A percentile compares a stretch with the other conserved stretches of the same genome.
These are phyloP conservation scores for Hygrocybe punicea DNA, from an alignment of 768 basidiomycete genomes.

Conservation along the genomic window DNA sequence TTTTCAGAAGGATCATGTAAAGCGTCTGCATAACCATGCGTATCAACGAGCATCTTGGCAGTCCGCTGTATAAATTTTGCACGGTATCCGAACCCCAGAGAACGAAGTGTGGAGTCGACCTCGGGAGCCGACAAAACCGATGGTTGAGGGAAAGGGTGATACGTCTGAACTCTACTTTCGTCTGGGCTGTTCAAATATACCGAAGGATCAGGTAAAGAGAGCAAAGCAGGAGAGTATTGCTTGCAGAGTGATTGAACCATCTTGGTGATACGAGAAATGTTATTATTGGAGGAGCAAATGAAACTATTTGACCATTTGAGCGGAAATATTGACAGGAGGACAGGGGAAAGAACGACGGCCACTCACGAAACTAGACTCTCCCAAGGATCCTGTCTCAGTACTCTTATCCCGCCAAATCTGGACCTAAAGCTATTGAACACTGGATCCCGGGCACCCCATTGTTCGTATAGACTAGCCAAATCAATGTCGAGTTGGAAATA, in stretches of 20 bases:
- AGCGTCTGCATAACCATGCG: conserved; percentile 37
- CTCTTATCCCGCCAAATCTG: conserved; percentile 76
- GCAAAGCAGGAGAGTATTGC: conserved; percentile 67
- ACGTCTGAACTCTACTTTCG: conserved; percentile 33
- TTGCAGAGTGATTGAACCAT: conserved; percentile 85
- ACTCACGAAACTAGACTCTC: conserved; percentile 92
- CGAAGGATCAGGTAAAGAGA: conserved; percentile 44
- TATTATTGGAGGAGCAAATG: conserved; percentile 97
- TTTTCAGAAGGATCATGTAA: conserved; percentile 49
- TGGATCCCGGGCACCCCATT: conserved; percentile 72
- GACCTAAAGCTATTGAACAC: conserved; percentile 65
- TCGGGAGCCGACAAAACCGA: conserved; percentile 55
- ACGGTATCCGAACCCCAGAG: conserved; percentile 93
- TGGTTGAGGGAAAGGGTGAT: conserved; percentile 85
- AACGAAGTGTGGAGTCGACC: conserved; percentile 63
- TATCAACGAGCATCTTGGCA: conserved; percentile 69
- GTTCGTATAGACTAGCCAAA: conserved; percentile 62
- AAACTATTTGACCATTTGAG: conserved; percentile 51
- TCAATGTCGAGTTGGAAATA: conserved; percentile 89
- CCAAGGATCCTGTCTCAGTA: conserved; percentile 92
- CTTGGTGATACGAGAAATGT: conserved; percentile 89
- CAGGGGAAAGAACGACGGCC: neutral
- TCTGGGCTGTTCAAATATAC: conserved; percentile 9
- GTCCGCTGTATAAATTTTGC: conserved; percentile 86
- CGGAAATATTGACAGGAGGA: neutral